Conservation (phyloP, 495 filamentous ascomycete species). For the Aspergillus conjunctus region DNA sequence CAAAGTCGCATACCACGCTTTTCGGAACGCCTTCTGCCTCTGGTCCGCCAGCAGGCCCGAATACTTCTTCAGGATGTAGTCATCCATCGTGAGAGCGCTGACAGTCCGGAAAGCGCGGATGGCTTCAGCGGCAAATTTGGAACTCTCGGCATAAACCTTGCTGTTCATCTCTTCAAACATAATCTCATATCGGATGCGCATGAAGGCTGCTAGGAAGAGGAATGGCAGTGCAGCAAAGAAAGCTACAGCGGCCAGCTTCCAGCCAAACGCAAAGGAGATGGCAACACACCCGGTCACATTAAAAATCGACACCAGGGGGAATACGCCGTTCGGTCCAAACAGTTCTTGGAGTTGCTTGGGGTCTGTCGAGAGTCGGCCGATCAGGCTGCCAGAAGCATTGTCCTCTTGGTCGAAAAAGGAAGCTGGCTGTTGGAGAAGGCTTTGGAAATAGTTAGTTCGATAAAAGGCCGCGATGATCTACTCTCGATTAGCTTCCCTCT, state of each 20-base stretch:
- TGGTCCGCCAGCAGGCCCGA: conserved; percentile 51
- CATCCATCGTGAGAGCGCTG: conserved; percentile 55
- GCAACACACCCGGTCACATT: conserved; percentile 57
- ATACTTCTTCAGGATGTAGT: conserved; percentile 51
- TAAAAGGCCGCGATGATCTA: conserved; percentile 54
- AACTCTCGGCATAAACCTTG: conserved; percentile 56
- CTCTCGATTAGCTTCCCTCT: conserved; percentile 4
- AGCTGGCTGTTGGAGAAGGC: conserved; percentile 56
- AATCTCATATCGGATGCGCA: conserved; percentile 53
- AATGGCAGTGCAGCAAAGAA: conserved; percentile 57
- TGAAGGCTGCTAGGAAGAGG: conserved; percentile 55
- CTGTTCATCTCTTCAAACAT: conserved; percentile 60
- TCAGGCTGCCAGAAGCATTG: conserved; percentile 51
- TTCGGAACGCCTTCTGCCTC: conserved; percentile 51
- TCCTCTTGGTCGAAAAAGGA: conserved; percentile 58
- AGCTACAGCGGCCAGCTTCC: conserved; percentile 63
- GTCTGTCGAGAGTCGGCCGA: conserved; percentile 57
- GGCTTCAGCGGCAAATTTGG: conserved; percentile 60
- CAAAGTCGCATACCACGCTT: conserved; percentile 48
- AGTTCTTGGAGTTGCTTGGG: conserved; percentile 65
- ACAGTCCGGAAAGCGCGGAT: conserved; percentile 61
- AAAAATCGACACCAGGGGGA: conserved; percentile 44
- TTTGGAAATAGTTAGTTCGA: conserved; percentile 61
- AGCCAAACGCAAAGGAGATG: conserved; percentile 60
- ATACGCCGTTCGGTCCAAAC: conserved; percentile 46